Conservation (phyloP, 345 rosid species). For the Excoecaria agallocha region DNA sequence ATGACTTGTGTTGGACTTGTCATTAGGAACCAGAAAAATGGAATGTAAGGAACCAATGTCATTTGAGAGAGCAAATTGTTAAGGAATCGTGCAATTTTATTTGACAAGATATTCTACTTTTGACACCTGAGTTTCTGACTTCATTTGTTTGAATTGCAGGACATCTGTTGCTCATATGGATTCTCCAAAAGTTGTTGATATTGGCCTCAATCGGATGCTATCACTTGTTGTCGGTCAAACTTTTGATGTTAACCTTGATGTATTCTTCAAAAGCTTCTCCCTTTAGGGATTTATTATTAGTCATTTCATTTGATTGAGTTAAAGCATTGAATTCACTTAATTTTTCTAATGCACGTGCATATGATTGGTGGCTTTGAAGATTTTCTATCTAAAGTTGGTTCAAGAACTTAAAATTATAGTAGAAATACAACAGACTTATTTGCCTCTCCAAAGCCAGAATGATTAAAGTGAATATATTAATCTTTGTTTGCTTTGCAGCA, state of each 20-base stretch:
- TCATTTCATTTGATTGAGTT: background rate
- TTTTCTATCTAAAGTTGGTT: slow-evolving; percentile 48
- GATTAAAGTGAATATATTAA: slow-evolving; percentile 31
- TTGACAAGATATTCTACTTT: background rate
- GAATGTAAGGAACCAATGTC: slow-evolving; percentile 53
- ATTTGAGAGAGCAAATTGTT: background rate
- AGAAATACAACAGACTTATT: slow-evolving; percentile 21
- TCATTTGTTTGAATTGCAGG: slow-evolving; percentile 41
- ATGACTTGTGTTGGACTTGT: slow-evolving; percentile 82
- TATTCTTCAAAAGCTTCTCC: slow-evolving; percentile 23
- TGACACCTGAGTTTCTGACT: background rate
- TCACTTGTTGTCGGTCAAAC: slow-evolving; percentile 38
- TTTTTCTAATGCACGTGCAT: slow-evolving; percentile 64
- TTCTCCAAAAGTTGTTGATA: slow-evolving; percentile 56
- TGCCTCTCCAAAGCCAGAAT: slow-evolving; percentile 16
- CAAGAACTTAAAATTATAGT: slow-evolving; percentile 20
- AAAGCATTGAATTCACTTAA: background rate
- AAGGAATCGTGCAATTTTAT: background rate
- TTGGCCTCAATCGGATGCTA: slow-evolving; percentile 71
- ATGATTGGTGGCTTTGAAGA: slow-evolving; percentile 84
- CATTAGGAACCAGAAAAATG: slow-evolving; percentile 60
- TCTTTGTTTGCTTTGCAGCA: slow-evolving; percentile 70
- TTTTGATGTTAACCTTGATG: slow-evolving; percentile 60
- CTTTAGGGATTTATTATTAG: background rate
- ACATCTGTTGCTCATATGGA: slow-evolving; percentile 88